A percentile compares a stretch with the other conserved stretches of the same genome.
Conservation (phyloP, 305 asterid genomes). For the Salvia sclarea region DNA sequence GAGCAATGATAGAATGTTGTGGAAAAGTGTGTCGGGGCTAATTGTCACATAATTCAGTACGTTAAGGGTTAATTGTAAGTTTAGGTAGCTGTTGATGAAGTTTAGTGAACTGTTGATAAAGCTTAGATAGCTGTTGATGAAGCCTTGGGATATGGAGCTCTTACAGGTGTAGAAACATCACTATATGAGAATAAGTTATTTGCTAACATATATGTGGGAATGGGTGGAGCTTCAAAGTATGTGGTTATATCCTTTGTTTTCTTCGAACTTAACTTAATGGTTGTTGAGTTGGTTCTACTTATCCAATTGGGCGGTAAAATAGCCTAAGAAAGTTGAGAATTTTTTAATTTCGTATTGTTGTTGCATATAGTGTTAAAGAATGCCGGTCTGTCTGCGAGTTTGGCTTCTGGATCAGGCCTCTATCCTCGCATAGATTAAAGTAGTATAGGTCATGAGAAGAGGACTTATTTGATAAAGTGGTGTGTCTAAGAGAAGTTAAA, state of each 20-base stretch:
- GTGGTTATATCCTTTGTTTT: background rate
- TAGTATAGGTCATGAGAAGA: background rate
- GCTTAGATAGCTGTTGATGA: background rate
- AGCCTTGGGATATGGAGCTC: background rate
- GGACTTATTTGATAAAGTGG: slow-evolving; percentile 14
- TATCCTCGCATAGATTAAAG: background rate
- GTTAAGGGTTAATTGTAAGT: background rate
- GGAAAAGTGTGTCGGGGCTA: background rate
- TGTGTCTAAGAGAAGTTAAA: background rate
- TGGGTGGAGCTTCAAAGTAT: background rate
- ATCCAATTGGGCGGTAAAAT: slow-evolving; percentile 6
- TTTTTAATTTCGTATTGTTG: background rate
- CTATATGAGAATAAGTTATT: background rate
- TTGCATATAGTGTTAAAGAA: slow-evolving; percentile 18
- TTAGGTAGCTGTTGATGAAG: background rate
- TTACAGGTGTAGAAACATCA: background rate
- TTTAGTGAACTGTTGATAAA: background rate
- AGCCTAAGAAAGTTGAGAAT: background rate
- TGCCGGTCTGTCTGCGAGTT: background rate
- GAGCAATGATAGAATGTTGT: background rate
- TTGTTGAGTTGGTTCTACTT: background rate
- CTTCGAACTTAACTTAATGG: background rate
- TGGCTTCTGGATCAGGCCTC: background rate
- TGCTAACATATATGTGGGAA: background rate
- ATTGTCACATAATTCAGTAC: background rate